Percentiles rank a stretch among this genome's conserved stretches.
These are phyloP conservation scores for Lachnellula willkommii DNA, from an alignment of 2,329 filamentous ascomycete genomes.

Conservation along the genomic window DNA sequence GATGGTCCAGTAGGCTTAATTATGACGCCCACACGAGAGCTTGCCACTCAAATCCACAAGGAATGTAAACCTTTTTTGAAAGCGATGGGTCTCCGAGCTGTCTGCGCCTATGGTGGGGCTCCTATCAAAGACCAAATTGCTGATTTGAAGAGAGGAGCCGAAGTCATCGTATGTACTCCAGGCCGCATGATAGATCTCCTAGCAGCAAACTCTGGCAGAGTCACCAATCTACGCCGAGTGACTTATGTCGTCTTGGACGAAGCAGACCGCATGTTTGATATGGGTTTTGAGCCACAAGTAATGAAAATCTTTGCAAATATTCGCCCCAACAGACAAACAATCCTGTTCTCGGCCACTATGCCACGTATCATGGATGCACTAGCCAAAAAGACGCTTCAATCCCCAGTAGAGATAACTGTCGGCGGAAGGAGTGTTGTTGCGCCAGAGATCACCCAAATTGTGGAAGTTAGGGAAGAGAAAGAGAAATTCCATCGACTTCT, in stretches of 20 bases:
- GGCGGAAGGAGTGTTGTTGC: slow-evolving; percentile 83
- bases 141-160: slow-evolving; percentile 88
- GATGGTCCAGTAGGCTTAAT: slow-evolving; percentile 87
- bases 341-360: slow-evolving; percentile 95
- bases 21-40: slow-evolving; percentile 89
- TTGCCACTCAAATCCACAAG: slow-evolving; percentile 87
- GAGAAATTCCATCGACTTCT: slow-evolving; percentile 80
- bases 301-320: slow-evolving; percentile 94
- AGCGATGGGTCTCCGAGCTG: slow-evolving; percentile 74
- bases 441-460: slow-evolving; percentile 87
- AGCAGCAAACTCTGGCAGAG: slow-evolving; percentile 86
- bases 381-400: slow-evolving; percentile 79
- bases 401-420: slow-evolving; percentile 86
- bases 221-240: slow-evolving; percentile 83
- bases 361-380: slow-evolving; percentile 87
- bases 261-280: slow-evolving; percentile 98
- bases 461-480: slow-evolving; percentile 78
- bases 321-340: slow-evolving; percentile 86
- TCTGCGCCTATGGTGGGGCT: slow-evolving; percentile 90
- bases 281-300: slow-evolving; percentile 98
- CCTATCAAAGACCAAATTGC: slow-evolving; percentile 98
- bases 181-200: slow-evolving; percentile 94
- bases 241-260: slow-evolving; percentile 96
- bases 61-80: slow-evolving; percentile 95
- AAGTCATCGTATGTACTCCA: slow-evolving; percentile 92